These are phyloP conservation scores for Taxillus chinensis DNA, from an alignment of 164 flowering plant genomes.

Conservation along the genomic window DNA sequence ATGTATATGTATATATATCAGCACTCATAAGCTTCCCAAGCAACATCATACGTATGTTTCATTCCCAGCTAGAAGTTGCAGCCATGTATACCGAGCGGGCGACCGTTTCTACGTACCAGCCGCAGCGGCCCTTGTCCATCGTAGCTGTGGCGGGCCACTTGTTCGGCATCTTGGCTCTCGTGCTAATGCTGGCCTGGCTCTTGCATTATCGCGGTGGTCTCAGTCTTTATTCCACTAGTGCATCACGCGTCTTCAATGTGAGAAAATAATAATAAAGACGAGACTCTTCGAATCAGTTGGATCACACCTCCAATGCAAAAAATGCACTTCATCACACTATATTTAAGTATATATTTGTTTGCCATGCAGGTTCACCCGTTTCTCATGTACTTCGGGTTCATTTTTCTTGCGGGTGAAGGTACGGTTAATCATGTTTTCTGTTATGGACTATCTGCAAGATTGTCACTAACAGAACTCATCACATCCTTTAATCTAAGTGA, in stretches of 20 bases:
- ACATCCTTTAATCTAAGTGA: too few species aligned
- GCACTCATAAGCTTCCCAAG: neutral
- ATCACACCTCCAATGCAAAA: neutral
- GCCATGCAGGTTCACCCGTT: conserved; percentile 51
- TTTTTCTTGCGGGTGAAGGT: conserved; percentile 56
- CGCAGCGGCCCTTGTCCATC: neutral
- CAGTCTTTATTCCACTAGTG: conserved; percentile 28
- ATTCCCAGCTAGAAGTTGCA: neutral
- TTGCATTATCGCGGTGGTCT: conserved; percentile 31
- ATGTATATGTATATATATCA: too few species aligned
- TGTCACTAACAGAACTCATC: too few species aligned
- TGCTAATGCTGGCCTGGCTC: conserved; percentile 55
- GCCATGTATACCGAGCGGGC: neutral
- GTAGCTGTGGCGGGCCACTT: conserved; percentile 37
- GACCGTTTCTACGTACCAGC: neutral
- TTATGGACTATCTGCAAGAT: too few species aligned
- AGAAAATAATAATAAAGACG: neutral
- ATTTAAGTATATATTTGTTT: neutral
- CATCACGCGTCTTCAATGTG: conserved; percentile 31
- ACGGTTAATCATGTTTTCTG: conserved; percentile 1
- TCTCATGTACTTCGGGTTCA: conserved; percentile 33
- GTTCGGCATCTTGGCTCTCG: conserved; percentile 27
- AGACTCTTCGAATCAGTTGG: neutral
- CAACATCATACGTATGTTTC: neutral
- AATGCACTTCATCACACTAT: neutral